These are phyloP conservation scores for Tetrapisispora pingtungensis DNA, from an alignment of 805 yeast genomes.

Conservation along the genomic window DNA sequence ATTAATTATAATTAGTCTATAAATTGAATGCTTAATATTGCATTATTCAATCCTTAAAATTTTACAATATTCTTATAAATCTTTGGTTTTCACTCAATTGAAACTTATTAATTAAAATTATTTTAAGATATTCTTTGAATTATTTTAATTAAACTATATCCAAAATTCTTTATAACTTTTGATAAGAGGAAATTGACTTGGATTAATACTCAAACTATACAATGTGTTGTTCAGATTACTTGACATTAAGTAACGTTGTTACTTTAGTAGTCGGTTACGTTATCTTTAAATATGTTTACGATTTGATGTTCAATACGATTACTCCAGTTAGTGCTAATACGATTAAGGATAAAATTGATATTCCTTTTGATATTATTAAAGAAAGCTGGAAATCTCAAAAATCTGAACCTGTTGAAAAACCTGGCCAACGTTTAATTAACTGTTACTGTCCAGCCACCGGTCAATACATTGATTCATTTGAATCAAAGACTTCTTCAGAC, in stretches of 20 bases:
- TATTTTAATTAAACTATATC: too few species aligned
- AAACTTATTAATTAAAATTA: too few species aligned
- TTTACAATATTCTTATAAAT: too few species aligned
- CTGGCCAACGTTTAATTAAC: conserved; percentile 61
- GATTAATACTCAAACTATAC: neutral
- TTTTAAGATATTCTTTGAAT: neutral
- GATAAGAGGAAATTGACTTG: too few species aligned
- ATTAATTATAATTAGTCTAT: too few species aligned
- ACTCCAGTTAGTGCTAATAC: conserved; percentile 18
- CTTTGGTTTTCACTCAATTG: too few species aligned
- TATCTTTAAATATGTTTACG: neutral
- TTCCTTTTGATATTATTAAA: conserved; percentile 34
- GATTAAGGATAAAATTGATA: neutral
- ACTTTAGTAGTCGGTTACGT: neutral
- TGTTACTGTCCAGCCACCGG: conserved; percentile 96
- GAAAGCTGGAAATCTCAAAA: conserved; percentile 69
- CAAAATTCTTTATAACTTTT: too few species aligned
- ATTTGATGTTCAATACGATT: neutral
- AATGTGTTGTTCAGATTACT: neutral
- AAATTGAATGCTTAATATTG: too few species aligned
- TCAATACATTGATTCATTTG: conserved; percentile 67
- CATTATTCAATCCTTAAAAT: too few species aligned
- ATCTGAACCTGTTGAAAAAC: conserved; percentile 38
- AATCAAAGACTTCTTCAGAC: conserved; percentile 53
- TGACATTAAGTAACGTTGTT: neutral